Base-by-base conservation (phyloP, 2,329 filamentous ascomycete species). In the Myriosclerotinia duriaeana region DNA sequence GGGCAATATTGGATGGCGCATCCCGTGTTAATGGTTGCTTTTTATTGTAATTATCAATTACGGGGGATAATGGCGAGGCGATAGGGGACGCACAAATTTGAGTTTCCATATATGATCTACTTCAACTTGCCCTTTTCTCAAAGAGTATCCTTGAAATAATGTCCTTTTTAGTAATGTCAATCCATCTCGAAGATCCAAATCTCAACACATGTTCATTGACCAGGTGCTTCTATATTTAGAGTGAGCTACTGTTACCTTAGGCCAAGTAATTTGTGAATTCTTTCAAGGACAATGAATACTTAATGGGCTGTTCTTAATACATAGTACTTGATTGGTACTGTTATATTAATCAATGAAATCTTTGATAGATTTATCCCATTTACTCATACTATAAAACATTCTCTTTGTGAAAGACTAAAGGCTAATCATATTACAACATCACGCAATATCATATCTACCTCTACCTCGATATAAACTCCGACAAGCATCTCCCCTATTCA, bases 1-100 rank as follows among this genome's bases (percentile, higher is more conserved):
- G 44, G 44, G 44, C 20, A n/a, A 20, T 22, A 20, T 60, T 61
- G 44, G 54, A 52, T 36, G 64, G 64, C 55, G 54, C 61, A 52
- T 63, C n/a, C n/a, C 17, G 17, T 42, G 36, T 22, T 38, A 50
- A 38, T 20, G 9, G 30, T 17, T 14, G n/a, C n/a, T 15, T 38
- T 50, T 12, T 8, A 26, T 11, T 50, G 44, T 61, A 61, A 52
- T 61, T 61, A 52, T 61, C 34, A 38, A 61, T 52, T 38, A 38
- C 30, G 44, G 44, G 58, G 34, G 22, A 50, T 61, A 50, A 50
- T 61, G 44, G 58, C 34, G 58, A 50, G n/a, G 20, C 34, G 44
- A 22, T 38, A 26, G 34, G 58, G 38, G 38, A 22, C 44, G 30
- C n/a, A 52, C 15, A 11, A 22, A 36, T 38, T 14, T 11, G 36